These are phyloP conservation scores for Pouteria glomerata DNA, from an alignment of 148 eudicot genomes.

Conservation along the genomic window DNA sequence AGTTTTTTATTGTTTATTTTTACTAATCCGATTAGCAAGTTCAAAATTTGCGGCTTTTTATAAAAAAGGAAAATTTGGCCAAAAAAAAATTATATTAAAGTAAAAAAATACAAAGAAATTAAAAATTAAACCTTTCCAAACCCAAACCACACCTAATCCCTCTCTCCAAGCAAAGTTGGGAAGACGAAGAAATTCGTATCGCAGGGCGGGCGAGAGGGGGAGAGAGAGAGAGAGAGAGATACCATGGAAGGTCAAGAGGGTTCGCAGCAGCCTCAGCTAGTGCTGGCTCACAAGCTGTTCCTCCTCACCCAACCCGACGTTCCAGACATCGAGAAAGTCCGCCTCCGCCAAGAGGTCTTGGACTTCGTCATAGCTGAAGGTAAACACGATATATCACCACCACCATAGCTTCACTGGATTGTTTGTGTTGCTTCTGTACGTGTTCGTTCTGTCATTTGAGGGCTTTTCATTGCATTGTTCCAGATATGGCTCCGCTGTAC, in stretches of 20 bases:
- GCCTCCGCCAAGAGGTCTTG: slow-evolving; percentile 66
- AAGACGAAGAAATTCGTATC: too few relatives aligned
- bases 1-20: too few relatives aligned
- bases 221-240: slow-evolving; percentile 15
- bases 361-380: slow-evolving; percentile 49
- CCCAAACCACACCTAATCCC: too few relatives aligned
- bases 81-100: too few relatives aligned
- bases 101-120: too few relatives aligned
- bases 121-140: too few relatives aligned
- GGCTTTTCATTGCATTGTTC: slow-evolving; percentile 13
- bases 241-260: slow-evolving; percentile 80
- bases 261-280: slow-evolving; percentile 62
- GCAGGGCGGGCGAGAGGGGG: too few relatives aligned
- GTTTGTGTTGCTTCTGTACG: neutral
- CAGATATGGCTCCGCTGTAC: slow-evolving; percentile 77
- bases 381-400: slow-evolving; percentile 26
- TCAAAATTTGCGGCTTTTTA: too few relatives aligned
- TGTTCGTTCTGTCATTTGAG: slow-evolving; percentile 2
- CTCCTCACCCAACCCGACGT: slow-evolving; percentile 56
- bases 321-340: slow-evolving; percentile 80
- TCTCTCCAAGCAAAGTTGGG: too few relatives aligned
- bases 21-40: too few relatives aligned
- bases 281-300: slow-evolving; percentile 35
- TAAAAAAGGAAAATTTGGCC: too few relatives aligned
- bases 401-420: neutral